These are phyloP conservation scores for Gentiana straminea DNA, from an alignment of 257 asterid species.

Conservation along the genomic window DNA sequence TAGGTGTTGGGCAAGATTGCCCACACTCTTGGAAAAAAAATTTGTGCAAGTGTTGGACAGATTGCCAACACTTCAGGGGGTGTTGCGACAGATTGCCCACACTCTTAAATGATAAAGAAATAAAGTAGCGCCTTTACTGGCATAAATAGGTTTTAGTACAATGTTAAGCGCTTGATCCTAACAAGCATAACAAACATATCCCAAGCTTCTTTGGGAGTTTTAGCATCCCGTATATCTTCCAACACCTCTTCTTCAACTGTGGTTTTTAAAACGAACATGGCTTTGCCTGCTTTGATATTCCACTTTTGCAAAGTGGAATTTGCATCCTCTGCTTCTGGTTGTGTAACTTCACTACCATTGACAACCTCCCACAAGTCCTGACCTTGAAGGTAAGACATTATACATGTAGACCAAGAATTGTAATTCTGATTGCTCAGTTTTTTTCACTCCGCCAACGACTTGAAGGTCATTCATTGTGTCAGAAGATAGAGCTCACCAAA, in stretches of 20 bases:
- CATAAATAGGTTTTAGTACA: too few relatives aligned
- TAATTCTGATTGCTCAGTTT: slow-evolving; percentile 9
- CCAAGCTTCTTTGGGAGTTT: slow-evolving; percentile 2
- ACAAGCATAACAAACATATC: background rate
- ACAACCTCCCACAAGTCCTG: slow-evolving; percentile 4
- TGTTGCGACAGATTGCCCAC: too few relatives aligned
- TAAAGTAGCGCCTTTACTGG: too few relatives aligned
- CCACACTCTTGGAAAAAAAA: too few relatives aligned
- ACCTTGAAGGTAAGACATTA: slow-evolving; percentile 7
- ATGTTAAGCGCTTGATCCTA: too few relatives aligned
- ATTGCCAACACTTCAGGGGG: too few relatives aligned
- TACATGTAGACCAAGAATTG: slow-evolving; percentile 11
- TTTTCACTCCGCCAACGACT: slow-evolving; percentile 6
- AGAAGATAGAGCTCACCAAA: background rate
- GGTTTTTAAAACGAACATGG: background rate
- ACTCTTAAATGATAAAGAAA: too few relatives aligned
- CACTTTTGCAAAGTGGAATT: background rate
- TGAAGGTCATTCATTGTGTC: slow-evolving; percentile 6
- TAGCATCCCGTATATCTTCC: background rate
- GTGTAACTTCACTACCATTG: background rate
- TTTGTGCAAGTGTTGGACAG: too few relatives aligned
- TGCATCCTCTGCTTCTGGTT: slow-evolving; percentile 1
- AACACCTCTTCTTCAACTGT: background rate
- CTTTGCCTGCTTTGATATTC: background rate
- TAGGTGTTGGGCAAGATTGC: too few relatives aligned